Evolutionary conservation across 257 asterid genomes (phyloP).

Genomic region (Asclepias syriaca): DNA sequence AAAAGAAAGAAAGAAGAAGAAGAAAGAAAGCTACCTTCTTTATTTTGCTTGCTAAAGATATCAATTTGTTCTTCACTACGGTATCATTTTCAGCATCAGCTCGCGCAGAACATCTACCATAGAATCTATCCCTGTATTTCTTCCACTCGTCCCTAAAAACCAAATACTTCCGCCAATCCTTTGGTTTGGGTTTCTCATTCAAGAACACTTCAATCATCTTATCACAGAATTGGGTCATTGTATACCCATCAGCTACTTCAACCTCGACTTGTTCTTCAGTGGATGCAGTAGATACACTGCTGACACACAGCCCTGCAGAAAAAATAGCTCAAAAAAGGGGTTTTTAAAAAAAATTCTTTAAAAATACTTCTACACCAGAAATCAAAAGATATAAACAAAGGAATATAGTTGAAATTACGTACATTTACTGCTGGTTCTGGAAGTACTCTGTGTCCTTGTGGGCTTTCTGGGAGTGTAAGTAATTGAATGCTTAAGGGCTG

Average conservation of each 20-base stretch:
- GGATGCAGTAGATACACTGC: conserved; percentile 26
- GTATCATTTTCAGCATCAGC: conserved; percentile 58
- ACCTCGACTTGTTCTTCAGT: conserved; percentile 44
- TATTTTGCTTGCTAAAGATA: conserved; percentile 60
- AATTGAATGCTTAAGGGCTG: conserved; percentile 14
- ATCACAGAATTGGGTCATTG: conserved; percentile 77
- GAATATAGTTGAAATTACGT: not conserved
- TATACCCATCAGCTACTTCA: conserved; percentile 71
- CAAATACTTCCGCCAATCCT: conserved; percentile 71
- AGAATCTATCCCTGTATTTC: conserved; percentile 60
- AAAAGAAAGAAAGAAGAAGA: not conserved
- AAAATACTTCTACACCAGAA: not conserved
- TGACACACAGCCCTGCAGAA: conserved; percentile 31
- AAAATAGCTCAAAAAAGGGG: not conserved
- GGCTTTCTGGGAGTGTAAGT: conserved; percentile 24
- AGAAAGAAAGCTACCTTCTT: conserved; percentile 40
- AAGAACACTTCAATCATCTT: conserved; percentile 76
- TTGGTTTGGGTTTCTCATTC: conserved; percentile 79
- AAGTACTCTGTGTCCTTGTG: conserved; percentile 16
- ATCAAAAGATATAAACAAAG: not conserved
- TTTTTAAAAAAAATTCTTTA: too few relatives aligned
- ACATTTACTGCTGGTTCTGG: conserved; percentile 18
- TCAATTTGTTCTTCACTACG: conserved; percentile 53
- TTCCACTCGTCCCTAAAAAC: conserved; percentile 84
- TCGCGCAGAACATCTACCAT: conserved; percentile 46